Evolutionary conservation across 2,329 filamentous ascomycete species (phyloP).

Genomic region (Penicillium frequentans): DNA sequence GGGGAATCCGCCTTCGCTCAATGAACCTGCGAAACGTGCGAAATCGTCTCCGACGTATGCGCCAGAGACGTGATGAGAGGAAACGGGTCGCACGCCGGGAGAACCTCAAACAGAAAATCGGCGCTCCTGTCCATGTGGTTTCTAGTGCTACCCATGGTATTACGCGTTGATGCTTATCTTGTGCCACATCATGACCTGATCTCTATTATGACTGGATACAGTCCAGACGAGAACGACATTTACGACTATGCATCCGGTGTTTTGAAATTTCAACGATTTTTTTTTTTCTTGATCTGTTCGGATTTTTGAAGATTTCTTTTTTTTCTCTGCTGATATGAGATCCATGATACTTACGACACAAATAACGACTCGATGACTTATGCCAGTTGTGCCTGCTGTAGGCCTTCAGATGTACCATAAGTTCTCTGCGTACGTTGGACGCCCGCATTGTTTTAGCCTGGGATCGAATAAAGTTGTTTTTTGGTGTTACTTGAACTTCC

Average conservation of each 20-base stretch:
- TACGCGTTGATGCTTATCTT: slow-evolving; percentile 10
- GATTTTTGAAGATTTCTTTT: neutral
- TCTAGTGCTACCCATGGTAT: slow-evolving; percentile 28
- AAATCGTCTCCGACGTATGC: slow-evolving; percentile 46
- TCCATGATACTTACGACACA: slow-evolving; percentile 21
- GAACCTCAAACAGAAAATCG: slow-evolving; percentile 56
- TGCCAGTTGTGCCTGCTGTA: slow-evolving; percentile 13
- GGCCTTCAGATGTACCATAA: slow-evolving; percentile 21
- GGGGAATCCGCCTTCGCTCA: slow-evolving; percentile 52
- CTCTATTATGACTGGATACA: slow-evolving; percentile 12
- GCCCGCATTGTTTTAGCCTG: slow-evolving; percentile 4
- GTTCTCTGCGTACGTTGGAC: slow-evolving; percentile 6
- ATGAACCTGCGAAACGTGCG: slow-evolving; percentile 52
- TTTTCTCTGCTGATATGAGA: slow-evolving; percentile 16
- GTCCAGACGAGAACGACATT: slow-evolving; percentile 15
- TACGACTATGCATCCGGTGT: slow-evolving; percentile 17
- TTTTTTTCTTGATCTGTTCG: neutral
- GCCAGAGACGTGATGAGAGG: slow-evolving; percentile 45
- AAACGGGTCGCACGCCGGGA: slow-evolving; percentile 54
- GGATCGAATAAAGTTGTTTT: slow-evolving; percentile 4
- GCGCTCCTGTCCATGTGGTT: slow-evolving; percentile 41
- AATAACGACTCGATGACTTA: slow-evolving; percentile 20
- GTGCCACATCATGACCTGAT: slow-evolving; percentile 3
- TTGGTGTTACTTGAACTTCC: neutral
- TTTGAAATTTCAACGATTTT: neutral